Evolutionary conservation across 2,329 filamentous ascomycete genomes (phyloP).

Genomic region (Sordariomycetes sp.): DNA sequence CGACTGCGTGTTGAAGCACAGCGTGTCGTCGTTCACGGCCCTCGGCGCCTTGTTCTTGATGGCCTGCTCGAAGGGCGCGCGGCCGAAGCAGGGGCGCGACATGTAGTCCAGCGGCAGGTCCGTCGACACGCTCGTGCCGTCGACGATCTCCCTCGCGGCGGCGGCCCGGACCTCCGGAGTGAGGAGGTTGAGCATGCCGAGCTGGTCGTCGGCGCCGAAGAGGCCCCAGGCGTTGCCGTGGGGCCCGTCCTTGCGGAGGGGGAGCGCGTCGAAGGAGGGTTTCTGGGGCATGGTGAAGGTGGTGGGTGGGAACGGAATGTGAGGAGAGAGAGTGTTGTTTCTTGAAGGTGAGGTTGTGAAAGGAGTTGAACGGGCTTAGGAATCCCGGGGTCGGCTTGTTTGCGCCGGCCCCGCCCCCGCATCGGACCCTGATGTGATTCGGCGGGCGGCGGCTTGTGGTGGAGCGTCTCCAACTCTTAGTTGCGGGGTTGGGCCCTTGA

Average conservation of each 20-base stretch:
- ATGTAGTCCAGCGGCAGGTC: neutral
- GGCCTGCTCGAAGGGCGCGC: neutral
- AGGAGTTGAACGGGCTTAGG: neutral
- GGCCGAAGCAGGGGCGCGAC: neutral
- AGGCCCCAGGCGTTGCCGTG: slow-evolving; percentile 4
- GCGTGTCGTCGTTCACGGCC: slow-evolving; percentile 3
- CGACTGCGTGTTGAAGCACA: slow-evolving; percentile 2
- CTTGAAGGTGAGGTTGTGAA: neutral
- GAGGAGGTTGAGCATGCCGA: slow-evolving; percentile 5
- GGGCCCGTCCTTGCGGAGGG: neutral
- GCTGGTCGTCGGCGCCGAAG: slow-evolving; percentile 3
- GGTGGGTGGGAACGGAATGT: neutral
- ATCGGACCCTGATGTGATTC: neutral
- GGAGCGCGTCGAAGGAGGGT: neutral
- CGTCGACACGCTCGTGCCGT: neutral
- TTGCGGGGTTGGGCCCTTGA: too few species aligned
- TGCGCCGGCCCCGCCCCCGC: neutral
- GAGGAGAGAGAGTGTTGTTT: neutral
- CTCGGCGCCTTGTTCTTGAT: slow-evolving; percentile 1
- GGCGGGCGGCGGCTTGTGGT: neutral
- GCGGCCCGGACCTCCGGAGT: neutral
- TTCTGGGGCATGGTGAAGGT: neutral
- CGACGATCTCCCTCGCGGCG: slow-evolving; percentile 4
- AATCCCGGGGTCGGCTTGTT: neutral
- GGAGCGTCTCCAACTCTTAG: too few species aligned